A percentile compares a stretch with the other conserved stretches of the same genome.
Conservation (phyloP, 2,329 filamentous ascomycete species). For the Chaetomiaceae sp. region DNA sequence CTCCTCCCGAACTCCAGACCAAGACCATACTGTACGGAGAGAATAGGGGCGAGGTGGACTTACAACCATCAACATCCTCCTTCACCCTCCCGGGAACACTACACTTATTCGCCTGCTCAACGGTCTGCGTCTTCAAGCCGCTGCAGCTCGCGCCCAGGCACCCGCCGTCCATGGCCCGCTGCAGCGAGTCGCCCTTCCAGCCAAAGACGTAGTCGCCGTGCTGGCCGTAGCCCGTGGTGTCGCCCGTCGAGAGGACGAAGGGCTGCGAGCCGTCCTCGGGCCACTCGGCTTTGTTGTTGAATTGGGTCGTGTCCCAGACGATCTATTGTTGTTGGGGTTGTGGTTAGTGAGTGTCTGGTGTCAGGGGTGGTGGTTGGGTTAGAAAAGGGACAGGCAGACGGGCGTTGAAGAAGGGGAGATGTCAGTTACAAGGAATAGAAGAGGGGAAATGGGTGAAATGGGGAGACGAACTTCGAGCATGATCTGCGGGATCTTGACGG, state of each 20-base stretch:
- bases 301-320: slow-evolving; percentile 39
- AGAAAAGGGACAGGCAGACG: not conserved
- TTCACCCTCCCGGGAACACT: slow-evolving; percentile 29
- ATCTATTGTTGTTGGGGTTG: slow-evolving; percentile 22
- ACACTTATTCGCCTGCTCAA: slow-evolving; percentile 31
- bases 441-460: no score
- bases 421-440: no score
- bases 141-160: slow-evolving; percentile 39
- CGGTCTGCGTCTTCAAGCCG: slow-evolving; percentile 31
- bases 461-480: slow-evolving; percentile 37
- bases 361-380: no score
- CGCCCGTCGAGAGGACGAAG: slow-evolving; percentile 33
- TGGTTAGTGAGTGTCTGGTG: not conserved
- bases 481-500: slow-evolving; percentile 41
- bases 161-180: slow-evolving; percentile 36
- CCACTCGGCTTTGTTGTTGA: slow-evolving; percentile 35
- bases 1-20: no score
- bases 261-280: slow-evolving; percentile 36
- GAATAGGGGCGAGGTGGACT: no score
- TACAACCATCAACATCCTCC: slow-evolving; percentile 36
- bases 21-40: no score
- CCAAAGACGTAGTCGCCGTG: slow-evolving; percentile 39
- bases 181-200: slow-evolving; percentile 34
- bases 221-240: slow-evolving; percentile 37
- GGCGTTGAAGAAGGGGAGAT: no score